A percentile compares a stretch with the other conserved stretches of the same genome.
These are phyloP conservation scores for Podaxis mareebaensis DNA, from an alignment of 768 basidiomycete species.

Conservation along the genomic window DNA sequence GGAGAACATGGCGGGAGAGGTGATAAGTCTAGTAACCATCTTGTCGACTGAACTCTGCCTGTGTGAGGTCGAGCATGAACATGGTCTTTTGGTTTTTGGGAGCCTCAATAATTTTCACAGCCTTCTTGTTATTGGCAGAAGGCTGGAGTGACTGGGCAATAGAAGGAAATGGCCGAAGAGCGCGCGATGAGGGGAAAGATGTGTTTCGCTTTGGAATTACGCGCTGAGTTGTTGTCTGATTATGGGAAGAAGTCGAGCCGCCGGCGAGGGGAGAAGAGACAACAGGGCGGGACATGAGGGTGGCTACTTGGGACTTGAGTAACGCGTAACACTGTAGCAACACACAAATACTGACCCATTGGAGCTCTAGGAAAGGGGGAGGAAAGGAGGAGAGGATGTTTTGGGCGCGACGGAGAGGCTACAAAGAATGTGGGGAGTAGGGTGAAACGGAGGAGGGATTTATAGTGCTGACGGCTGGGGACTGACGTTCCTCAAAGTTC, in stretches of 20 bases:
- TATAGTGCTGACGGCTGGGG: conserved; percentile 7
- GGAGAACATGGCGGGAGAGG: conserved; percentile 6
- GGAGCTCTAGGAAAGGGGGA: neutral
- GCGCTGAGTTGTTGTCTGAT: conserved; percentile 30
- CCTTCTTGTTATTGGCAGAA: conserved; percentile 35
- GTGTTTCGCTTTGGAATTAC: conserved; percentile 43
- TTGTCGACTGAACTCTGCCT: conserved; percentile 78
- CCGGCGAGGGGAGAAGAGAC: conserved; percentile 67
- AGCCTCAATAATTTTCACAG: conserved; percentile 78
- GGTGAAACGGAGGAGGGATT: neutral
- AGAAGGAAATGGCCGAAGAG: conserved; percentile 76
- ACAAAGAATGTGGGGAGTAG: neutral
- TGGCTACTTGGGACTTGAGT: conserved; percentile 23
- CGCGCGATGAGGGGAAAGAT: conserved; percentile 71
- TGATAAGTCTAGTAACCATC: conserved; percentile 21
- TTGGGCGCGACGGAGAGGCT: neutral
- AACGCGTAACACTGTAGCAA: neutral
- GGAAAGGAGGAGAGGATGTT: neutral
- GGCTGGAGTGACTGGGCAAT: conserved; percentile 47
- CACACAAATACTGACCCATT: conserved; percentile 13
- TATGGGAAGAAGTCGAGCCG: conserved; percentile 27
- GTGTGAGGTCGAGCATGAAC: conserved; percentile 80
- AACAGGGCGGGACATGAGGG: conserved; percentile 45
- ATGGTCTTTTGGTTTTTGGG: conserved; percentile 69
- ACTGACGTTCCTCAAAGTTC: conserved; percentile 7